A percentile compares a stretch with the other conserved stretches of the same genome.
phyloP scores from a whole-genome alignment of 495 filamentous ascomycete genomes.

The Aspergillus taichungensis region DNA sequence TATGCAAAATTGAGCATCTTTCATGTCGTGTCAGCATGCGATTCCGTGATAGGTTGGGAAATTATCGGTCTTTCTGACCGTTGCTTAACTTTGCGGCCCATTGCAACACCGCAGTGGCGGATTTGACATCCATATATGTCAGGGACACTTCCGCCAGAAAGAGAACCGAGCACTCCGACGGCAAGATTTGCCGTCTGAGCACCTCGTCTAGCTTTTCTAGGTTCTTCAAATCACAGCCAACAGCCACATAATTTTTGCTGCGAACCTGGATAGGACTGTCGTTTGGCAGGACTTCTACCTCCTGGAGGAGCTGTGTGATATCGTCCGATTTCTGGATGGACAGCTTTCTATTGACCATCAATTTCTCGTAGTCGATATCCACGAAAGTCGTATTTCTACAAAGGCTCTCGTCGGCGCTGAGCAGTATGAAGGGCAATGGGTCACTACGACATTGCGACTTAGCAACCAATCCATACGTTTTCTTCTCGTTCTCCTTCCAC shows the following conservation, averaged over 20 bases:
- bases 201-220: conserved; percentile 46
- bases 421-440: conserved; percentile 79
- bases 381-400: conserved; percentile 59
- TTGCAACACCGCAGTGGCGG: conserved; percentile 60
- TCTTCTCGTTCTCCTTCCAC: not conserved
- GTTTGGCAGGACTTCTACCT: conserved; percentile 37
- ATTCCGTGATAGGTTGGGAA: not conserved
- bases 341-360: conserved; percentile 66
- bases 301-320: conserved; percentile 42
- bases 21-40: not conserved
- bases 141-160: conserved; percentile 85
- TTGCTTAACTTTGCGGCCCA: conserved; percentile 59
- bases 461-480: conserved; percentile 12
- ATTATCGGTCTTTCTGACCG: conserved; percentile 30
- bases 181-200: conserved; percentile 45
- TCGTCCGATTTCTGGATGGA: conserved; percentile 53
- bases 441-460: conserved; percentile 50
- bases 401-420: conserved; percentile 48
- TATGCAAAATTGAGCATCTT: conserved; percentile 62
- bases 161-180: conserved; percentile 52
- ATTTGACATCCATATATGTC: conserved; percentile 78
- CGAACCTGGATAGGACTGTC: conserved; percentile 43
- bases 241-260: conserved; percentile 63
- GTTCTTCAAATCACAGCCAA: conserved; percentile 76
- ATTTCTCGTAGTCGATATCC: conserved; percentile 78